Evolutionary conservation across 2,329 filamentous ascomycete genomes (phyloP), one percentile per base, ranked within the genome.

Genomic region (Lasiodiplodia gonubiensis): DNA sequence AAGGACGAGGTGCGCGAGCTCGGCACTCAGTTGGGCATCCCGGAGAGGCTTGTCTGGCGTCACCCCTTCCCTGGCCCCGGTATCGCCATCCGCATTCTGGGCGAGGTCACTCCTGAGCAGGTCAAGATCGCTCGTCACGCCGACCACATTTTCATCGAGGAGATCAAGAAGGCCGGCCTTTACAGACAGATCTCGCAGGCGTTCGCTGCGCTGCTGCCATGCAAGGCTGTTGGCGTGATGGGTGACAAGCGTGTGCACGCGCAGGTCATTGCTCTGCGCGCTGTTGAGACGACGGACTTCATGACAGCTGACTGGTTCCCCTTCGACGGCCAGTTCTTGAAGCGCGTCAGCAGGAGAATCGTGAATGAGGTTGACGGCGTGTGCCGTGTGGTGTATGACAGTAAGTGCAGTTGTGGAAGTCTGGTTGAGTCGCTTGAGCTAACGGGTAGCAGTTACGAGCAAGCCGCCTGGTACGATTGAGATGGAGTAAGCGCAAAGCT

Each of bases 71-170:
- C 90, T 0, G 91, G 91, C 49, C 90, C 89, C 14, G 88, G 89
- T 63, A 88, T 96, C 69, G 92, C 87, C 16, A 91, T 95, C 71
- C 86, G 92, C 64, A 90, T 97, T 69, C 83, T 97, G 0, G 94
- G 94, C 42, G 93, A 96, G 72, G 89, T 97, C 16, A 97, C 92
- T 1, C 85, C 84, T 2, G 91, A 94, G 76, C 87, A 90, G 51
- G 90, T 97, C 18, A 87, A 88, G 66, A 95, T 97, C 70, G 92
- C 88, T 2, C 83, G 92, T n/a, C 83, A 91, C 76, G 92, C 91
- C 1, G 92, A 94, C 74, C 76, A 88, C 74, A 94, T 94, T 74
- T 94, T 92, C 80, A 93, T 94, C 72, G 84, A 85, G 70, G 89
- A 90, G 85, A 94, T 94, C 80, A 84, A 83, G 73, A 86, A 87